Conservation (phyloP, 2,329 filamentous ascomycete species). For the Paecilomyces fulvus region DNA sequence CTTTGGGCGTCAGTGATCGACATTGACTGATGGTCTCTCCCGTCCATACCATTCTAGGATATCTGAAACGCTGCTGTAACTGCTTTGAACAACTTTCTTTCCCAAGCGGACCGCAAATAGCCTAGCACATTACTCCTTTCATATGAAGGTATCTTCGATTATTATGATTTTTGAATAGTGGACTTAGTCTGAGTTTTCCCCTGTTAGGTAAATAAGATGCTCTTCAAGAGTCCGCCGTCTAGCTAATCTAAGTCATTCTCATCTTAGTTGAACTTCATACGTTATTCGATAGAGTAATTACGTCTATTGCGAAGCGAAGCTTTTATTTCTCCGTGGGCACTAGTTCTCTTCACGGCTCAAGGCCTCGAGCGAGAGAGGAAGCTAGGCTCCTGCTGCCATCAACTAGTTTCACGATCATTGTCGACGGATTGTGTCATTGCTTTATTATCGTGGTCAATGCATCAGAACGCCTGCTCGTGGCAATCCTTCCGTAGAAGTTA, state of each 20-base stretch:
- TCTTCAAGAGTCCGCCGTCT: background rate
- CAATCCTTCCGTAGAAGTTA: background rate
- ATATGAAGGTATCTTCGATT: background rate
- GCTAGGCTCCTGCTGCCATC: background rate
- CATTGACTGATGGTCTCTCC: background rate
- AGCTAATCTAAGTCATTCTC: background rate
- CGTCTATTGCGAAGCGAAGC: background rate
- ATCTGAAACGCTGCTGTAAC: background rate
- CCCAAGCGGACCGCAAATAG: background rate
- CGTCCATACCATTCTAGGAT: background rate
- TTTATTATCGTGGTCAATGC: background rate
- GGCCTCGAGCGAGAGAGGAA: background rate
- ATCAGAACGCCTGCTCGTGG: background rate
- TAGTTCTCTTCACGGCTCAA: background rate
- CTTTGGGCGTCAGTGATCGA: background rate
- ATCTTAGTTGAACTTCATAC: no score
- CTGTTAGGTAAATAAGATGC: background rate
- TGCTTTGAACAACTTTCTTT: background rate
- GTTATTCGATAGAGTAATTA: background rate
- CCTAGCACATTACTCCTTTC: background rate
- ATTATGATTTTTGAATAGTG: background rate
- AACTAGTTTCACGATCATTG: background rate
- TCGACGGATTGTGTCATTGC: background rate
- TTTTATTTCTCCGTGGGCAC: background rate
- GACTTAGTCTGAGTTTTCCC: background rate